Percentiles rank a stretch among this genome's conserved stretches.
Evolutionary conservation across 495 filamentous ascomycete species (phyloP).

Genomic region (Penicillium alfredii): DNA sequence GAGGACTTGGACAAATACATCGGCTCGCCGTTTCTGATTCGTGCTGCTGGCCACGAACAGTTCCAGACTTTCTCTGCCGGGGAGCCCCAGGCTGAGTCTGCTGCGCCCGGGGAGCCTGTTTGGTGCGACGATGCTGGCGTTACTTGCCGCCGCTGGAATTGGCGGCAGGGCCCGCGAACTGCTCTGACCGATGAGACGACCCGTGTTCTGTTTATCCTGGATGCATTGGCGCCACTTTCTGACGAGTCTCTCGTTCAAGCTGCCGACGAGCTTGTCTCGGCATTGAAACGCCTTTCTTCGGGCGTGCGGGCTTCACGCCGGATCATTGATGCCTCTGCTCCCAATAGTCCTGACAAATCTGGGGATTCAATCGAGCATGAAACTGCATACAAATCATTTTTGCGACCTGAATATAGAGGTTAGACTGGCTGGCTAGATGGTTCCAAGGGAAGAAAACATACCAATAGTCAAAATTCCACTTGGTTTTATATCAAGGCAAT

Average conservation of each 20-base stretch:
- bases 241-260: constrained; percentile 5
- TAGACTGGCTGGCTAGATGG: too few relatives aligned
- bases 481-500: too few relatives aligned
- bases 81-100: constrained; percentile 14
- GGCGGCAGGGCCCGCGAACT: constrained; percentile 26
- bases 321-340: too few relatives aligned
- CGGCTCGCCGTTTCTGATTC: constrained; percentile 23
- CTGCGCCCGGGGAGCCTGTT: constrained; percentile 21
- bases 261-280: constrained; percentile 14
- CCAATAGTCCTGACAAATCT: too few relatives aligned
- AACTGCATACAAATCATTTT: too few relatives aligned
- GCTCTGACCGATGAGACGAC: constrained; percentile 24
- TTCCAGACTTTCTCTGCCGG: constrained; percentile 23
- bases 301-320: constrained; percentile 5
- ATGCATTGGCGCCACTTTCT: constrained; percentile 16
- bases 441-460: too few relatives aligned
- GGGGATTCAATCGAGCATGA: too few relatives aligned
- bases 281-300: constrained; percentile 8
- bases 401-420: too few relatives aligned
- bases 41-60: constrained; percentile 22
- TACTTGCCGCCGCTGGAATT: constrained; percentile 31
- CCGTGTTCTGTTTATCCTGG: constrained; percentile 23
- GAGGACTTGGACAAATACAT: constrained; percentile 32
- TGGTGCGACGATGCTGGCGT: constrained; percentile 28
- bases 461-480: too few relatives aligned